Evolutionary conservation across 2,329 filamentous ascomycete species (phyloP), one percentile per base, ranked within the genome.

Genomic region (Nannizziopsis barbatae): DNA sequence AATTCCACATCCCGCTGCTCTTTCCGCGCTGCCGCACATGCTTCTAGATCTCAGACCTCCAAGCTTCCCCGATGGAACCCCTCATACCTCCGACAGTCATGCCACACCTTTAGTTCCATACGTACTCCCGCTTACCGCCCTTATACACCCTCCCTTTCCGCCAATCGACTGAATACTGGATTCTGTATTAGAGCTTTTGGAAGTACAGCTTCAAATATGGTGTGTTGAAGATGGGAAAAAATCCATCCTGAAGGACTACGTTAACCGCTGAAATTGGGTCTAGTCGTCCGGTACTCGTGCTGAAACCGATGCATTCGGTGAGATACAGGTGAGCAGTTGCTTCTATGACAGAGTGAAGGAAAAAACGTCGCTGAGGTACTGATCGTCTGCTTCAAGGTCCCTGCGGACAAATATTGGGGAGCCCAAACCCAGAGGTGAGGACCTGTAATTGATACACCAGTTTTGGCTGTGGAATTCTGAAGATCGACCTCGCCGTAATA

Each of bases 271-370:
- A 15, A 27, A 27, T 7, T 27, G 22, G 7, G 22, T 27, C 3
- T 17, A 47, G 41, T 11, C 39, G 10, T 49, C 46, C 38, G 12
- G 10, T 51, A 84, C 81, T 56, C 81, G 92, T 71, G 86, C 83
- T 62, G 92, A 98, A 73, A 92, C 80, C 71, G 92, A 98, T 75
- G 92, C 92, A 70, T 96, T 96, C 75, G 92, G 92, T 71, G 88
- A 94, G 74, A 80, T 98, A 68, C 81, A 95, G 64, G 71, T 72
- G 52, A 55, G 64, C 58, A n/a, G 46, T n/a, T n/a, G n/a, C 32
- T 10, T 15, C 11, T 2, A 15, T 3, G 22, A 6, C 10, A 11
- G n/a, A n/a, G 20, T 45, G 43, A 14, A 35, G 12, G 14, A n/a
- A n/a, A 14, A 7, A n/a, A n/a, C 5, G 15, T 18, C 14, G 6